Evolutionary conservation across 2,329 filamentous ascomycete genomes (phyloP), one percentile per base, ranked within the genome.

Genomic region (Metarhizium anisopliae): DNA sequence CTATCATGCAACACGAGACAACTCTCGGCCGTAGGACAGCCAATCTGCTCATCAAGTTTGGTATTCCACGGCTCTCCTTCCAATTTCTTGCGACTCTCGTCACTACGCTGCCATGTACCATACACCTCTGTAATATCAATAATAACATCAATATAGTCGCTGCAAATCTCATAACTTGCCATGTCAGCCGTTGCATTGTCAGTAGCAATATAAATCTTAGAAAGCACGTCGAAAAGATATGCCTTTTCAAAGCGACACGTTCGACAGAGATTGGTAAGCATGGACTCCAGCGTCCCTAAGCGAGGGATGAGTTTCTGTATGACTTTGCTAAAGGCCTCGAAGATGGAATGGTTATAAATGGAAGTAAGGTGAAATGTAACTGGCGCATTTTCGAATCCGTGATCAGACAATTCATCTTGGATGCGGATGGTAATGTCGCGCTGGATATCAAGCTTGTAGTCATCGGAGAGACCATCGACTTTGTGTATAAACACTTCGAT

Each of bases 401-500:
- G 84, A 68, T 99, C 94, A 11, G 87, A 93, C 36, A 99, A 83
- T 70, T 99, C 94, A 68, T 99, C 94, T 65, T 95, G 91, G 59
- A 97, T 96, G 43, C 91, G 86, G 68, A 97, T 95, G 53, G 92
- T 92, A 60, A 99, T 95, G 72, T 99, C 94, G 57, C 94, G 87
- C 74, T 95, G 94, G 18, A 95, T 95, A 66, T 99, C 94, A 57
- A 92, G 85, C 68, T 94, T 92, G 77, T 94, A 97, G 71, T 99
- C 94, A 62, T 97, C 94, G 32, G 90, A 94, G 16, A 99, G 79
- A n/a, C 92, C 93, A 68, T 99, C 94, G 38, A 96, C 93, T 71
- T 99, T 99, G 80, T 99, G 94, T 64, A 99, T 95, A 72, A 99
- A 97, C 52, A 99, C 93, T 69, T 97, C 93, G 61, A 99, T 89